Evolutionary conservation across 768 basidiomycete species (phyloP), one percentile per base, ranked within the genome.

Genomic region (Suillus clintonianus): DNA sequence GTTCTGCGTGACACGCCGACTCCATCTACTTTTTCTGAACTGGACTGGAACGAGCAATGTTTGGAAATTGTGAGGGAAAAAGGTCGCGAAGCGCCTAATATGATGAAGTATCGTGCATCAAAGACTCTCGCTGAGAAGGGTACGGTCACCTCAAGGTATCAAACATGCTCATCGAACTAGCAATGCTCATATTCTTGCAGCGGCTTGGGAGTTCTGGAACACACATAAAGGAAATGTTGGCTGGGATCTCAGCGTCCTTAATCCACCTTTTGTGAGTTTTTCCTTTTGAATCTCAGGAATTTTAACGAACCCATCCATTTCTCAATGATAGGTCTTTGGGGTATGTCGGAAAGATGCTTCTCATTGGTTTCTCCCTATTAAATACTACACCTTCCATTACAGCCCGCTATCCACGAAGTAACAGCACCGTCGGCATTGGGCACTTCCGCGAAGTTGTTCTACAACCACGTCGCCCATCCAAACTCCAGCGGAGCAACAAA

Each of bases 101-200:
- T 63, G 39, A 42, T 30, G 27, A 85, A 83, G 67, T 92, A 92
- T 71, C 69, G 79, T 24, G 85, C 87, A 3, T 85, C 84, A 19
- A 92, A 92, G 78, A 81, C 80, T 2, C 77, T 90, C 2, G 87
- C 89, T 0, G 91, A 93, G 74, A 79, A 77, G 74, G 81, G 86
- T 83, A 61, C 8, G 64, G 64, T 4, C 4, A 5, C 43, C 32
- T 7, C 24, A 13, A 37, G n/a, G 0, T 42, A 43, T 47, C 17
- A 19, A 30, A 4, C 0, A 15, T 7, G n/a, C 5, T 45, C 34
- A 30, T 5, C 15, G 48, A n/a, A 66, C 17, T 32, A n/a, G 32
- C 6, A n/a, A 15, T 39, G 2, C 9, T 48, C 2, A 7, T 7
- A 39, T 48, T 14, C 2, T 39, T 24, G 9, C 55, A 80, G 82